Percentiles rank a stretch among this genome's conserved stretches.
Evolutionary conservation across 1,284 basidiomycete genomes (phyloP).

Genomic region (Trametes pubescens): DNA sequence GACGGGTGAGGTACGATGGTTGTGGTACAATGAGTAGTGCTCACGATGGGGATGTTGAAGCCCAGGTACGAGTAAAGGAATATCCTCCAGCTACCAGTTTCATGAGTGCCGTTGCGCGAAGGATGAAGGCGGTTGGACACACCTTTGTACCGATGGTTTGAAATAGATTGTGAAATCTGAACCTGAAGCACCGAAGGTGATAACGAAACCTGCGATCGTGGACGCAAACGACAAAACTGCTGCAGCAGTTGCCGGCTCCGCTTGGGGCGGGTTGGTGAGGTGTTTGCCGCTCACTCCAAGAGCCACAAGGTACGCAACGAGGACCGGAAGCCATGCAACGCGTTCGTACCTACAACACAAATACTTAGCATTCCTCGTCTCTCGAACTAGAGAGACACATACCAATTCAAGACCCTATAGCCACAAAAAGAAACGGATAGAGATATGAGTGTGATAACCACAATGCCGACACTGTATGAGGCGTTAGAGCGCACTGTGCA

Average conservation of each 20-base stretch:
- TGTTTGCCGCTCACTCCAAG: conserved; percentile 79
- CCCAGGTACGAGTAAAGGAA: conserved; percentile 82
- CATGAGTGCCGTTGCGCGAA: conserved; percentile 1
- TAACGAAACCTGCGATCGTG: conserved; percentile 76
- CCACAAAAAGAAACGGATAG: conserved; percentile 86
- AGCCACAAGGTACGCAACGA: conserved; percentile 80
- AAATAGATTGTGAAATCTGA: conserved; percentile 82
- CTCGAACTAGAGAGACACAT: too few species aligned
- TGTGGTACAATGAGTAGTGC: conserved; percentile 27
- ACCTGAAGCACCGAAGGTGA: conserved; percentile 70
- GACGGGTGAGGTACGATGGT: background rate
- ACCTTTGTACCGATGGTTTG: conserved; percentile 64
- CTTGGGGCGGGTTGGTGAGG: conserved; percentile 52
- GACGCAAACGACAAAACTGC: conserved; percentile 71
- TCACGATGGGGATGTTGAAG: conserved; percentile 73
- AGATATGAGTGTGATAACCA: conserved; percentile 82
- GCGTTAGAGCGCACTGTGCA: conserved; percentile 3
- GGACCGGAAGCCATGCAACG: conserved; percentile 79
- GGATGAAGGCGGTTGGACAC: conserved; percentile 14
- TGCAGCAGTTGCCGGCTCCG: conserved; percentile 59
- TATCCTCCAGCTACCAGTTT: conserved; percentile 60
- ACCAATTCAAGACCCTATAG: conserved; percentile 77
- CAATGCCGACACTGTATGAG: conserved; percentile 80
- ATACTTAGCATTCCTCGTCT: too few species aligned
- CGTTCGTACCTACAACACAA: conserved; percentile 84